Percentiles rank a stretch among this genome's conserved stretches.
These are phyloP conservation scores for Neohortaea acidophila DNA, from an alignment of 495 filamentous ascomycete genomes.

Conservation along the genomic window DNA sequence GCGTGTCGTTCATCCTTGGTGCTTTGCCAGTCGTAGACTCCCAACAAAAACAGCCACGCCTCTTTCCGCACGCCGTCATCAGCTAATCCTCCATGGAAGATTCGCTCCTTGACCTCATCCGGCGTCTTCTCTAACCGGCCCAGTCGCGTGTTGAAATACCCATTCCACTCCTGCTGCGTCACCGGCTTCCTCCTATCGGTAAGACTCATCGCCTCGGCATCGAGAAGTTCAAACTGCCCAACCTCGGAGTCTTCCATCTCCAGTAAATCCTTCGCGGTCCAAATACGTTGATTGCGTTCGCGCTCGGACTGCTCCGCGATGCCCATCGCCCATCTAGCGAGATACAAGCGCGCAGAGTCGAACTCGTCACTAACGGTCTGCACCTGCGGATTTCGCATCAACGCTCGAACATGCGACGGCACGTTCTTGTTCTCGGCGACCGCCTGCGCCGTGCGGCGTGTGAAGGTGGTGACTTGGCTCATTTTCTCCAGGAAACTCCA, in stretches of 20 bases:
- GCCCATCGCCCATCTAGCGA: conserved; percentile 96
- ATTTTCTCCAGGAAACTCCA: conserved; percentile 94
- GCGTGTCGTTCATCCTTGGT: conserved; percentile 64
- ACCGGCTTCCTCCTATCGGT: conserved; percentile 62
- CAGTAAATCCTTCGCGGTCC: conserved; percentile 81
- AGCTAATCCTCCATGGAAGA: conserved; percentile 86
- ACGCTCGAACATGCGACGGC: conserved; percentile 67
- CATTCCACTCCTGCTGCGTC: conserved; percentile 71
- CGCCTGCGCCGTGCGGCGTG: conserved; percentile 77
- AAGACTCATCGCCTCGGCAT: conserved; percentile 58
- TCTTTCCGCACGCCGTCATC: conserved; percentile 88
- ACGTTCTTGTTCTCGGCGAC: conserved; percentile 77
- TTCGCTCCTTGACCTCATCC: conserved; percentile 86
- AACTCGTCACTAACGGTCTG: conserved; percentile 93
- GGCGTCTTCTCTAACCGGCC: conserved; percentile 62
- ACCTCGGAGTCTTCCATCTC: conserved; percentile 88
- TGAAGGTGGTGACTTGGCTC: conserved; percentile 91
- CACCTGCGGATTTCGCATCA: conserved; percentile 87
- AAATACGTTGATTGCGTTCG: conserved; percentile 70
- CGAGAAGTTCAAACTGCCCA: conserved; percentile 88
- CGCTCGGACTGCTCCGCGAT: conserved; percentile 90
- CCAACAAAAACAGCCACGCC: conserved; percentile 89
- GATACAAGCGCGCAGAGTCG: conserved; percentile 82
- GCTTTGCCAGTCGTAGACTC: conserved; percentile 83
- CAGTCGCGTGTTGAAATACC: conserved; percentile 59